A percentile compares a stretch with the other conserved stretches of the same genome.
Conservation (phyloP, 2,329 filamentous ascomycete genomes). For the Hymenoscyphus infarciens region DNA sequence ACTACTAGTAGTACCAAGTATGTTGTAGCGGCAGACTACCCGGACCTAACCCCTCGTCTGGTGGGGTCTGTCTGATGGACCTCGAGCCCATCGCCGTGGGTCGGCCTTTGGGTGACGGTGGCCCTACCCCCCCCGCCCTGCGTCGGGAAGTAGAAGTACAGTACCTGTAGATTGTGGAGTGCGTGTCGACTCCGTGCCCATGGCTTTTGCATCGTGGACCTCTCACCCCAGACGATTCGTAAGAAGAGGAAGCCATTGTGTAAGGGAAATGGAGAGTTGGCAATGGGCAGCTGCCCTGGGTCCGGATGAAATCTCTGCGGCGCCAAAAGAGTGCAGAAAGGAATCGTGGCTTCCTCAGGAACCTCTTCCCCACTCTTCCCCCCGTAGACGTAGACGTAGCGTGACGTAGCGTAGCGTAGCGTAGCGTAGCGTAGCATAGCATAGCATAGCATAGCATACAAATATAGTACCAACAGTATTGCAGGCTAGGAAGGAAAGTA, state of each 20-base stretch:
- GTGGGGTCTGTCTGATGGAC: no score
- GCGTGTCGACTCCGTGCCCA: neutral
- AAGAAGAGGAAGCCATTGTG: constrained; percentile 7
- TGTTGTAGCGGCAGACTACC: neutral
- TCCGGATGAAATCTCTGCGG: constrained; percentile 12
- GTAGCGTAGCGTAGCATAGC: no score
- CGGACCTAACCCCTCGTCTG: neutral
- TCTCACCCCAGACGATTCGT: neutral
- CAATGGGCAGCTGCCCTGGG: neutral
- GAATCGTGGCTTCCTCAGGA: constrained; percentile 1
- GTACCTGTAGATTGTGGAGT: constrained; percentile 5
- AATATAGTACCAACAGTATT: no score
- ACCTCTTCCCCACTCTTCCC: neutral
- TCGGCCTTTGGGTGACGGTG: neutral
- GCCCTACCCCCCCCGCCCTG: no score
- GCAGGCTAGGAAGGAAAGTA: no score
- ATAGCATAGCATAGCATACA: no score
- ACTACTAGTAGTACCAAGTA: no score
- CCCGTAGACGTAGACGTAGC: neutral
- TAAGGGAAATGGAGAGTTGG: constrained; percentile 10
- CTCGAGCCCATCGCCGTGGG: neutral
- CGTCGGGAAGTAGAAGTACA: neutral
- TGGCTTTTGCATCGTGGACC: constrained; percentile 6
- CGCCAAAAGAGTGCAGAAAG: no score
- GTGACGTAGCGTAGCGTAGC: no score